phyloP scores from a whole-genome alignment of 805 yeast genomes.

The Yarrowia bubula region DNA sequence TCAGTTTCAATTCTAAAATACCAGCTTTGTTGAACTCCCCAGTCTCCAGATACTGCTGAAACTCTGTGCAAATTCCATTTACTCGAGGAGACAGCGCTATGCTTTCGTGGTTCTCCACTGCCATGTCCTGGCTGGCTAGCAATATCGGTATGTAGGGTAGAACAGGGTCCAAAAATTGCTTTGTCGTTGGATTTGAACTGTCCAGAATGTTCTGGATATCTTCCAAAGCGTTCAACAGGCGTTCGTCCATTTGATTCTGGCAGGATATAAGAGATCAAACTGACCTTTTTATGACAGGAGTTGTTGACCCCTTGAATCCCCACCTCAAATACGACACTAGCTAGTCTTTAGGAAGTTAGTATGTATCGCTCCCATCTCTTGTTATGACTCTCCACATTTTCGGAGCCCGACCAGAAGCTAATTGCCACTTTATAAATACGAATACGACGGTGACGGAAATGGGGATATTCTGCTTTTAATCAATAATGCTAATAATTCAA shows the following conservation, averaged over 20 bases:
- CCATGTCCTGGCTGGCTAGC: neutral
- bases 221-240: neutral
- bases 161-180: neutral
- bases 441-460: too few relatives aligned
- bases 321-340: neutral
- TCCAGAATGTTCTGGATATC: neutral
- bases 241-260: neutral
- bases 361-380: neutral
- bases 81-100: neutral
- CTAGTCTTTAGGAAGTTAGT: neutral
- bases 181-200: neutral
- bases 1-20: neutral
- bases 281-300: neutral
- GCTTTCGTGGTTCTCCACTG: neutral
- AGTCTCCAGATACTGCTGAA: neutral
- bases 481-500: too few relatives aligned
- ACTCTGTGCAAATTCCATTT: neutral
- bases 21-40: constrained; percentile 1
- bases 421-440: neutral
- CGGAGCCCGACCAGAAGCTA: neutral
- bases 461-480: too few relatives aligned
- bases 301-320: neutral
- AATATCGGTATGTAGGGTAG: neutral
- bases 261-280: neutral
- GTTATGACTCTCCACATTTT: neutral